Evolutionary conservation across 495 filamentous ascomycete species (phyloP).

Genomic region (Aspergillus cavernicola): DNA sequence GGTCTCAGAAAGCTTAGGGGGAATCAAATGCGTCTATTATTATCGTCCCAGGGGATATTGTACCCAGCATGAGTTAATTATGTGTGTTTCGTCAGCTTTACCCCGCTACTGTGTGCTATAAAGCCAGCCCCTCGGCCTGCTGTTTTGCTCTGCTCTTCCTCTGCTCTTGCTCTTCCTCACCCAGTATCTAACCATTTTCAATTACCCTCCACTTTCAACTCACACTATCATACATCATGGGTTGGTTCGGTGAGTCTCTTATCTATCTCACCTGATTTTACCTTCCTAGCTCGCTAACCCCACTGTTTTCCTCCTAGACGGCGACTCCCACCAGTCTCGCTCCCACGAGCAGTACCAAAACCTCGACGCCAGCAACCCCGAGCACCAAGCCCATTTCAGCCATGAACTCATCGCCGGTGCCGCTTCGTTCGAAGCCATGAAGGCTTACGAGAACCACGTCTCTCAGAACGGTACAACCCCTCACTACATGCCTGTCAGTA

Average conservation of each 20-base stretch:
- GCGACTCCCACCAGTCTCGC: slow-evolving; percentile 27
- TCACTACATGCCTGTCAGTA: neutral
- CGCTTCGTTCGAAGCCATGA: slow-evolving; percentile 70
- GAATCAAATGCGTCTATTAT: neutral
- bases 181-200: too few relatives aligned
- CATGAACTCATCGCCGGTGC: slow-evolving; percentile 70
- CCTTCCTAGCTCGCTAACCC: neutral
- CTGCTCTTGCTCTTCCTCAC: too few relatives aligned
- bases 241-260: slow-evolving; percentile 17
- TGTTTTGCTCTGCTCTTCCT: neutral
- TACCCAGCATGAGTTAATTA: neutral
- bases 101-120: neutral
- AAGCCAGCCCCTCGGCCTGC: neutral
- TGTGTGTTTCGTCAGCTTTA: neutral
- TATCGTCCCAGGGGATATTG: neutral
- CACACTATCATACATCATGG: too few relatives aligned
- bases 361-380: slow-evolving; percentile 15
- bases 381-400: slow-evolving; percentile 53
- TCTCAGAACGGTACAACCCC: slow-evolving; percentile 51
- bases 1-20: neutral
- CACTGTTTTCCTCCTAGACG: slow-evolving; percentile 11
- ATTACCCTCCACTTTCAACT: too few relatives aligned
- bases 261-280: neutral
- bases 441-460: slow-evolving; percentile 65
- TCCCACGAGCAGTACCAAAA: slow-evolving; percentile 50